Base-by-base conservation (phyloP, 352 stramenopile genomes). In the Phytophthora pini region DNA sequence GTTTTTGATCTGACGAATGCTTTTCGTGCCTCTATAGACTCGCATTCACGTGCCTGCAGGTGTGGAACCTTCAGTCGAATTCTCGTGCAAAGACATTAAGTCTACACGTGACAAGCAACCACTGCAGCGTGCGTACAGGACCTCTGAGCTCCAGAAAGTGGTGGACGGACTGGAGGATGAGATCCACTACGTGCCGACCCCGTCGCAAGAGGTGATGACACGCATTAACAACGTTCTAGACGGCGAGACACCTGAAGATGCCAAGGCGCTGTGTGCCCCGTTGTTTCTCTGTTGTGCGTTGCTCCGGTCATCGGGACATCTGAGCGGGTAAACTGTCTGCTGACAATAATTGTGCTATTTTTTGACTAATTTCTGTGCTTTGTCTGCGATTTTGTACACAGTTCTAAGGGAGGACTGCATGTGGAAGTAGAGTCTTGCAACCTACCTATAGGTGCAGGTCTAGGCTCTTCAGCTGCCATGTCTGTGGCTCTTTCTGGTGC, bases 401-500 rank as follows among this genome's bases (percentile, higher is more conserved):
- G 56, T 44, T 57, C 34, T 11, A 39, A 57, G 20, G 61, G 63
- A 15, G 68, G 82, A 38, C 40, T 94, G 0, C 54, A 65, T 38
- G 73, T 96, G 10, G 65, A 79, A 17, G 75, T 92, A 2, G 63
- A 66, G n/a, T 61, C 82, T 9, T 78, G 71, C 8, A 75, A 72
- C 2, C 77, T 97, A 55, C 86, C 89, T 3, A 89, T 98, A 13
- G 88, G 92, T 45, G 93, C 93, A 7, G 94, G 94, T 2, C 72
- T 98, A n/a, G 94, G 94, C 0, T 98, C 92, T 7, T 98, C 92
- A 0, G 93, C 90, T 6, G 92, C 93, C 9, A 87, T 98, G 61
- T 92, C 87, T 56, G 91, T 97, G 26, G 87, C 93, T 10, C 66
- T 97, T 9, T 79, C 89, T 8, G 89, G 88, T 45, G 73, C 83